Percentiles rank a stretch among this genome's conserved stretches.
phyloP scores from a whole-genome alignment of 495 filamentous ascomycete species.

The Aspergillus olivimuriae region DNA sequence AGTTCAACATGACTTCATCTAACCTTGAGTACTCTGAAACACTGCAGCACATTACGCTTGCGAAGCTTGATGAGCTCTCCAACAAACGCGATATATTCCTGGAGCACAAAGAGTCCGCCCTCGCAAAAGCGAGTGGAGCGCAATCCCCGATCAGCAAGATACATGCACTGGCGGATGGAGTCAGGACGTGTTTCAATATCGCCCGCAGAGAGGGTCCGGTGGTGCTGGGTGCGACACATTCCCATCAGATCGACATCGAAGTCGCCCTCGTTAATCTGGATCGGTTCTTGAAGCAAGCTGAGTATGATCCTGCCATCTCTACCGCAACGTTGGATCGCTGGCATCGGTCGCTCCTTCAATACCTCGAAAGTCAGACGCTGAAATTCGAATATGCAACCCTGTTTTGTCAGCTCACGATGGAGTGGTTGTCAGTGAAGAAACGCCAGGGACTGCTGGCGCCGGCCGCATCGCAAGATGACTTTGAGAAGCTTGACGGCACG shows the following conservation, averaged over 20 bases:
- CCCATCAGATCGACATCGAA: slow-evolving; percentile 2
- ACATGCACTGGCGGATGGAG: not conserved
- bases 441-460: not conserved
- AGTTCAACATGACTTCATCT: slow-evolving; percentile 8
- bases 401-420: slow-evolving; percentile 11
- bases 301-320: slow-evolving; percentile 11
- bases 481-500: not conserved
- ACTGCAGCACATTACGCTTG: slow-evolving; percentile 12
- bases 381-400: slow-evolving; percentile 13
- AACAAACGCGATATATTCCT: slow-evolving; percentile 9
- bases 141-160: slow-evolving; percentile 2
- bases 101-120: not conserved
- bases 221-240: not conserved
- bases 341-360: slow-evolving; percentile 2
- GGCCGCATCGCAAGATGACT: not conserved
- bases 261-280: slow-evolving; percentile 4
- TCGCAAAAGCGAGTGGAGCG: not conserved
- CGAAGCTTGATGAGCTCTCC: slow-evolving; percentile 12
- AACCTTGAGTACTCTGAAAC: slow-evolving; percentile 11
- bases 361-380: slow-evolving; percentile 10
- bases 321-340: slow-evolving; percentile 6
- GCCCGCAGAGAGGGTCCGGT: slow-evolving; percentile 5
- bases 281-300: slow-evolving; percentile 10
- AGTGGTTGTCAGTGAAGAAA: slow-evolving; percentile 10
- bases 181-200: slow-evolving; percentile 8